These are phyloP conservation scores for Zasmidium cellare DNA, from an alignment of 2,329 filamentous ascomycete species.

Conservation along the genomic window DNA sequence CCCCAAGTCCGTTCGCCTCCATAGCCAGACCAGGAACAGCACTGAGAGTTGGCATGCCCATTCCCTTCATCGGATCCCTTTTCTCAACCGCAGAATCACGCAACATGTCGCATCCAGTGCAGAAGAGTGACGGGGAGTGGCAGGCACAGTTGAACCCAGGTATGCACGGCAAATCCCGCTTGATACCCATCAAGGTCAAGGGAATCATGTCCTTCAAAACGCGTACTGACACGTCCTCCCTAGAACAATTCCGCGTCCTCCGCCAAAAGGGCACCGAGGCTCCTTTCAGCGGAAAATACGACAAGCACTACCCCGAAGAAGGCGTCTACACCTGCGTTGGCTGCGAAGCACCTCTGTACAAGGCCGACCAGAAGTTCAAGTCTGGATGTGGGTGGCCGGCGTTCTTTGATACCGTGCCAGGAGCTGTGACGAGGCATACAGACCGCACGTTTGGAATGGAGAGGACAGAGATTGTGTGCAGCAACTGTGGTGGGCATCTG, in stretches of 20 bases:
- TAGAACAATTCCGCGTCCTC: constrained; percentile 94
- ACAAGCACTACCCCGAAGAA: constrained; percentile 75
- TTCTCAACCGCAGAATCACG: constrained; percentile 63
- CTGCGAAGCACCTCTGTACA: constrained; percentile 87
- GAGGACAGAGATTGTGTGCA: constrained; percentile 90
- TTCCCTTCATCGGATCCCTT: constrained; percentile 75
- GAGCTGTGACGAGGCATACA: constrained; percentile 78
- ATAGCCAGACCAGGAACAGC: constrained; percentile 32
- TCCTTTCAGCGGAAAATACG: constrained; percentile 76
- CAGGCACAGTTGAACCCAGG: constrained; percentile 75
- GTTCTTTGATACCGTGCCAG: constrained; percentile 93
- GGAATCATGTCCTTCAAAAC: neutral
- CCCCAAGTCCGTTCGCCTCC: constrained; percentile 28
- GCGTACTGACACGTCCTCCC: constrained; percentile 32
- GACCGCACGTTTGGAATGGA: constrained; percentile 78
- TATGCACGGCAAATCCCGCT: constrained; percentile 37
- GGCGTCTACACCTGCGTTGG: constrained; percentile 88
- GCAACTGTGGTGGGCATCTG: constrained; percentile 88
- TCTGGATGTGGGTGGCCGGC: constrained; percentile 97
- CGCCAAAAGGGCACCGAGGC: constrained; percentile 89
- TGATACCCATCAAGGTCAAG: constrained; percentile 16
- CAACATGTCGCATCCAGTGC: constrained; percentile 74
- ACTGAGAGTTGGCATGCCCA: constrained; percentile 63
- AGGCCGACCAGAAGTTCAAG: constrained; percentile 90
- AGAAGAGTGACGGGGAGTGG: constrained; percentile 85